Conservation (phyloP, 1,284 basidiomycete genomes). For the Sanghuangporus sanghuang region DNA sequence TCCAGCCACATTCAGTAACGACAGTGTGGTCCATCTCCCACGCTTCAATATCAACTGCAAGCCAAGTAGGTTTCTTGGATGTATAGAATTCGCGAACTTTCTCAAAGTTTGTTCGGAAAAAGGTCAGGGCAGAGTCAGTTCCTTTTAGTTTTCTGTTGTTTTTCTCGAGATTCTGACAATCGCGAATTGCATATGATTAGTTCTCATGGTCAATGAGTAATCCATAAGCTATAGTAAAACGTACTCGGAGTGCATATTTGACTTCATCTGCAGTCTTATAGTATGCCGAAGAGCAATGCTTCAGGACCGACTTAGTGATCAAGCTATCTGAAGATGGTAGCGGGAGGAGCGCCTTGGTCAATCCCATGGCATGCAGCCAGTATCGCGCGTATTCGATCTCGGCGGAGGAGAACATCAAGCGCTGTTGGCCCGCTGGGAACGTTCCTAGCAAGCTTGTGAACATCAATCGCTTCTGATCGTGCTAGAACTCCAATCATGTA, state of each 20-base stretch:
- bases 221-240: constrained; percentile 8
- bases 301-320: constrained; percentile 48
- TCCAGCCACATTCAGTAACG: constrained; percentile 77
- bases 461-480: neutral
- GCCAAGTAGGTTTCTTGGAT: constrained; percentile 60
- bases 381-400: constrained; percentile 85
- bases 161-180: constrained; percentile 62
- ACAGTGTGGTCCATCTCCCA: constrained; percentile 71
- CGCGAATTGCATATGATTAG: neutral
- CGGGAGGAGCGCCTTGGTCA: constrained; percentile 60
- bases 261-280: constrained; percentile 52
- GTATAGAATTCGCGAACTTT: constrained; percentile 58
- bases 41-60: constrained; percentile 72
- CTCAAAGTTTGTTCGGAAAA: constrained; percentile 60
- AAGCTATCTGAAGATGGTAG: constrained; percentile 72
- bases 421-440: constrained; percentile 20
- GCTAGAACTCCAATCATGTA: neutral
- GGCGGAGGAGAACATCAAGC: constrained; percentile 72
- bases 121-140: constrained; percentile 36
- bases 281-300: constrained; percentile 49
- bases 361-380: constrained; percentile 70
- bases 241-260: constrained; percentile 54
- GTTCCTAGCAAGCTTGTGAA: constrained; percentile 3
- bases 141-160: constrained; percentile 72
- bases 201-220: neutral